These are phyloP conservation scores for Candida anutae DNA, from an alignment of 1,139 yeast species.

Conservation along the genomic window DNA sequence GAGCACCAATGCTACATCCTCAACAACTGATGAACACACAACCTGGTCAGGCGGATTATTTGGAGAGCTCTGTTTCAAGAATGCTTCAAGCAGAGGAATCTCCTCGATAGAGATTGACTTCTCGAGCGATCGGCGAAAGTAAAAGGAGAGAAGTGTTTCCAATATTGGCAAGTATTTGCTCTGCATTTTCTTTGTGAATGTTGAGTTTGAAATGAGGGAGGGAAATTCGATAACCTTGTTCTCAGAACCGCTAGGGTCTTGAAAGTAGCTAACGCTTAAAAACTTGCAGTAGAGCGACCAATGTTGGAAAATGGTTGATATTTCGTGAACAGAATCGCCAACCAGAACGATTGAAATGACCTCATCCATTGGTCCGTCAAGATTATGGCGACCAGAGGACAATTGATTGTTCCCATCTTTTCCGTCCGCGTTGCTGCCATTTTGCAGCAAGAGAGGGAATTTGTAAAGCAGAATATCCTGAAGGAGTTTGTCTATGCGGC, in stretches of 20 bases:
- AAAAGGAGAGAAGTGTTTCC: constrained; percentile 56
- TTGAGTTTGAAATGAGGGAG: constrained; percentile 48
- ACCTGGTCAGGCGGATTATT: constrained; percentile 39
- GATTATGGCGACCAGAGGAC: not conserved
- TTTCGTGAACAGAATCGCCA: constrained; percentile 55
- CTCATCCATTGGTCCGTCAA: constrained; percentile 18
- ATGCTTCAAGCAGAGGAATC: constrained; percentile 43
- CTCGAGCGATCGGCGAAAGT: constrained; percentile 71
- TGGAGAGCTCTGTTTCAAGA: constrained; percentile 8
- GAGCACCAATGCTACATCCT: constrained; percentile 70
- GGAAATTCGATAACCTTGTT: constrained; percentile 20
- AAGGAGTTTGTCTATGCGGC: constrained; percentile 49
- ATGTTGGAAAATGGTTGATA: constrained; percentile 69
- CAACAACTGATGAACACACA: constrained; percentile 78
- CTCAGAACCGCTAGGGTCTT: constrained; percentile 3
- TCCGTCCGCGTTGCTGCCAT: constrained; percentile 13
- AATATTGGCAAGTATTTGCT: constrained; percentile 51
- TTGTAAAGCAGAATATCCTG: constrained; percentile 52
- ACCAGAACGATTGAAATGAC: constrained; percentile 41
- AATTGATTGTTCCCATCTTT: constrained; percentile 2
- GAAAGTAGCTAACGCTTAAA: constrained; percentile 47
- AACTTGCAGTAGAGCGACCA: constrained; percentile 85
- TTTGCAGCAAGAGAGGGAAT: constrained; percentile 40
- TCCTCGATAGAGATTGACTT: constrained; percentile 79
- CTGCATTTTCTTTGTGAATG: constrained; percentile 53